Base-by-base conservation (phyloP, 805 yeast species). In the Candida mattraensis region DNA sequence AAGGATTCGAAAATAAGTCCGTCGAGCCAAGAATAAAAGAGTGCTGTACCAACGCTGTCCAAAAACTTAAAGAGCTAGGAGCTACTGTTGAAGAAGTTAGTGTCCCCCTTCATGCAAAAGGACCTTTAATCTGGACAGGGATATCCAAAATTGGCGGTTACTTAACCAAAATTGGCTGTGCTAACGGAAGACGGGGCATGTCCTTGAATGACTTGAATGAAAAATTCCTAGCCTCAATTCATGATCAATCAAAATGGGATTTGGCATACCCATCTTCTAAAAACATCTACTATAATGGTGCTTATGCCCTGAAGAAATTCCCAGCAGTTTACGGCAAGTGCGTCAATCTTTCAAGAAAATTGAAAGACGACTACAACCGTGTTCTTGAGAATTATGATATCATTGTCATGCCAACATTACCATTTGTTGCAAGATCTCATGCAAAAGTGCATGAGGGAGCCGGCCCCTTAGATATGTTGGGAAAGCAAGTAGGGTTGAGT, bases 91-190 rank as follows among this genome's bases (percentile, higher is more conserved):
- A 46, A 14, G 67, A 61, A 34, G 54, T 64, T 8, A 55, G 63
- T 14, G 45, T 64, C 22, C 68, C 68, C 7, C 41, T 58, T 31
- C 69, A 65, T 40, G 35, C 57, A 3, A 48, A 50, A 22, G 69
- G 63, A 6, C 59, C 67, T 5, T 54, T 56, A 18, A 53, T 64
- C 30, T 63, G 68, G 68, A 62, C 62, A 31, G 56, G 54, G 13
- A 50, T 44, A 26, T 56, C 39, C 22, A 59, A 51, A 40, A 38
- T 42, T 30, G 58, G 49, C 26, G 62, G 45, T 28, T 39, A 35
- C 18, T 33, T 36, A 17, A 40, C 29, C 23, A 47, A 30, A 15
- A 18, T 23, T 28, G 47, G 35, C n/a, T 25, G 28, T 20, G 40
- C 31, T 25, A 28, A 30, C 7, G 58, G 58, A 15, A 40, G 58